Evolutionary conservation across 2,329 filamentous ascomycete genomes (phyloP).

Genomic region (Parasarocladium wereldwijsianum): DNA sequence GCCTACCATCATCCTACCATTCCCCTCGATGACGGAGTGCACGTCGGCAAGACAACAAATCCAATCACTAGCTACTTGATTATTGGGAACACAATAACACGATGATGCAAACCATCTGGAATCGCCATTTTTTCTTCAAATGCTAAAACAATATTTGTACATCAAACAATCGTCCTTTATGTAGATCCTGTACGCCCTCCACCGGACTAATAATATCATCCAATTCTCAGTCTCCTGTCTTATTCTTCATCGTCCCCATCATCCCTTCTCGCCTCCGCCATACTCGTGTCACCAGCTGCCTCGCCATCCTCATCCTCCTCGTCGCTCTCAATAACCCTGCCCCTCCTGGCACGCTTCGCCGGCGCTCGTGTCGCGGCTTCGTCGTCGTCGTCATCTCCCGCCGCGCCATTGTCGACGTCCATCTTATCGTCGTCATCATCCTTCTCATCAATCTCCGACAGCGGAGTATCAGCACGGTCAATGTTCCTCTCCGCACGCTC

Average conservation of each 20-base stretch:
- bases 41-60: no score
- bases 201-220: no score
- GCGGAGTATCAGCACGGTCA: slow-evolving; percentile 19
- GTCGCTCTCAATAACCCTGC: slow-evolving; percentile 38
- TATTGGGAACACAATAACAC: no score
- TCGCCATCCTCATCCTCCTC: slow-evolving; percentile 32
- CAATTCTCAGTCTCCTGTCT: no score
- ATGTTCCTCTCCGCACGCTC: slow-evolving; percentile 30
- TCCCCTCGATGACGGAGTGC: no score
- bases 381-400: slow-evolving; percentile 19
- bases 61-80: no score
- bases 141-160: no score
- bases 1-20: neutral
- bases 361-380: slow-evolving; percentile 26
- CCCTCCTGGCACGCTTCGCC: slow-evolving; percentile 32
- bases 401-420: slow-evolving; percentile 34
- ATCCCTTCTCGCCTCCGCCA: slow-evolving; percentile 8
- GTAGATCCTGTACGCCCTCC: no score
- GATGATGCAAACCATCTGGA: no score
- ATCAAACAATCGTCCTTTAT: no score
- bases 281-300: slow-evolving; percentile 6
- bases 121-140: no score
- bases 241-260: slow-evolving; percentile 4
- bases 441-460: slow-evolving; percentile 21
- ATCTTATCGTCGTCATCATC: slow-evolving; percentile 25